A percentile compares a stretch with the other conserved stretches of the same genome.
Evolutionary conservation across 768 basidiomycete species (phyloP).

Genomic region (Guyanaporus albipodus): DNA sequence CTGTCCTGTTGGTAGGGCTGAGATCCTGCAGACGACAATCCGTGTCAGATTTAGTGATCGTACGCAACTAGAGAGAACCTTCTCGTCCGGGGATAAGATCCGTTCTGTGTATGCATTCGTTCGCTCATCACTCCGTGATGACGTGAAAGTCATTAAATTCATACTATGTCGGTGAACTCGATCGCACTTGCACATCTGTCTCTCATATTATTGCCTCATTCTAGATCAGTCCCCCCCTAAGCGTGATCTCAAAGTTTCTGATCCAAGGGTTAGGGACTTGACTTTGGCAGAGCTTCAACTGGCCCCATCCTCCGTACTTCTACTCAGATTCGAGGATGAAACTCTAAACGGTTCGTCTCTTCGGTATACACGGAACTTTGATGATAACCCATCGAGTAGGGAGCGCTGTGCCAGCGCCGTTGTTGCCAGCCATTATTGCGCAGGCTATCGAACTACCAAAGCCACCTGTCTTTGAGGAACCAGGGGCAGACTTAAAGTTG

Average conservation of each 20-base stretch:
- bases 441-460: constrained; percentile 64
- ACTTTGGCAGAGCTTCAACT: constrained; percentile 67
- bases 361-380: neutral
- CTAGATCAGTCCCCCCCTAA: constrained; percentile 80
- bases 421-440: constrained; percentile 51
- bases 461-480: constrained; percentile 41
- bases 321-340: constrained; percentile 73
- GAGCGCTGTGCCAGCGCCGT: constrained; percentile 56
- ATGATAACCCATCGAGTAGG: constrained; percentile 38
- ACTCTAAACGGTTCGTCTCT: constrained; percentile 54
- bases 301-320: constrained; percentile 74
- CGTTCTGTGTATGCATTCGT: constrained; percentile 84
- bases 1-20: constrained; percentile 1
- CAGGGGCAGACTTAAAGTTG: constrained; percentile 5
- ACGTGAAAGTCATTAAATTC: constrained; percentile 77
- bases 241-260: constrained; percentile 79
- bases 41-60: constrained; percentile 79
- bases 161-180: constrained; percentile 61
- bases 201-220: neutral
- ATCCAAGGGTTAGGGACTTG: constrained; percentile 65
- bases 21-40: constrained; percentile 62
- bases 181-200: neutral
- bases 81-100: constrained; percentile 78
- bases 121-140: constrained; percentile 62
- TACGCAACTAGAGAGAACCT: constrained; percentile 73